Evolutionary conservation across 306 rosid genomes (phyloP).

Genomic region (Quillaja saponaria): DNA sequence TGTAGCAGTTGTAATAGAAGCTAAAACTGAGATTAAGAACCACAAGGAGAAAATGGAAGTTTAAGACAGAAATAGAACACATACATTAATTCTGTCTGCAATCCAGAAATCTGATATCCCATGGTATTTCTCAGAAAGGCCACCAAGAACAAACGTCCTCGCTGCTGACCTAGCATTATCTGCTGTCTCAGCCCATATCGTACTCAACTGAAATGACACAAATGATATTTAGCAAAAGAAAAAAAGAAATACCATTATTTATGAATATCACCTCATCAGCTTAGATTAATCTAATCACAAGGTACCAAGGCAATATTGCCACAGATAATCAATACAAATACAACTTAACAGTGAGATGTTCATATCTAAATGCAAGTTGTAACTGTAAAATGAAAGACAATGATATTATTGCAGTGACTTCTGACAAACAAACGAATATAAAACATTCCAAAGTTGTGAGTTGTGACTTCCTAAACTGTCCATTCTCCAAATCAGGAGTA

Average conservation of each 20-base stretch:
- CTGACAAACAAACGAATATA: constrained; percentile 4
- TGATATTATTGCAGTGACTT: background rate
- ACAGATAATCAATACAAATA: background rate
- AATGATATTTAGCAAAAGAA: constrained; percentile 24
- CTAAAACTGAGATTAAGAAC: constrained; percentile 16
- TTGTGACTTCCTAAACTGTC: constrained; percentile 7
- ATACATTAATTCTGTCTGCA: constrained; percentile 86
- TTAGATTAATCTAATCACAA: background rate
- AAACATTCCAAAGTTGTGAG: no score
- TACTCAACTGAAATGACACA: constrained; percentile 87
- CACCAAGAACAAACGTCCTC: constrained; percentile 81
- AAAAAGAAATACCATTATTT: background rate
- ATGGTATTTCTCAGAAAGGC: constrained; percentile 81
- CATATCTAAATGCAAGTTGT: constrained; percentile 10
- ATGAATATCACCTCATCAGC: constrained; percentile 8
- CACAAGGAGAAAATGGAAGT: constrained; percentile 9
- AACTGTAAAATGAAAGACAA: constrained; percentile 2
- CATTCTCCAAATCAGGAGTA: constrained; percentile 11
- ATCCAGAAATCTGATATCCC: constrained; percentile 82
- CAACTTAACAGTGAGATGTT: background rate
- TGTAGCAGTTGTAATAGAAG: background rate
- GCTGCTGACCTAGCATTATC: constrained; percentile 95
- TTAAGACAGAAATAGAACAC: constrained; percentile 22
- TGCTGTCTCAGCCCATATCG: constrained; percentile 99
- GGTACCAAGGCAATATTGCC: background rate